Base-by-base conservation (phyloP, 129 eudicot species). In the Sambucus nigra region DNA sequence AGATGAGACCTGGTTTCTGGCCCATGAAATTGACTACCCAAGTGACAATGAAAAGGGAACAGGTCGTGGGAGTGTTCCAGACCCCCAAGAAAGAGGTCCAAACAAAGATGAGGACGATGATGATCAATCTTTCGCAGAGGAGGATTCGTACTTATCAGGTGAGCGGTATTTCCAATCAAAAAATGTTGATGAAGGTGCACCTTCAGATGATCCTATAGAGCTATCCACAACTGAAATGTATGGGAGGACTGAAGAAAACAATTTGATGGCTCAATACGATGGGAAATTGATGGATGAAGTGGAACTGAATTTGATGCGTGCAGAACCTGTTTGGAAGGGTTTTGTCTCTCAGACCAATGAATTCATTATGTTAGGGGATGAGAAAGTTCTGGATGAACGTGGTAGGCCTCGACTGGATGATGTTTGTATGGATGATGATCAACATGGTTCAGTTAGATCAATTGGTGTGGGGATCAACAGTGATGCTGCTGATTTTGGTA, bases 11-110 rank as follows among this genome's bases (percentile, higher is more conserved):
- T 89, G 97, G 97, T 89, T 89, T 76, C 68, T 89, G 54, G 97
- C 97, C 32, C 97, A 89, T 71, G 97, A 89, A 78, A 84, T 89
- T 42, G 97, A 89, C 53, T 89, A 89, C 61, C 97, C 95, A 68
- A 89, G 97, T 25, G 97, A 89, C 73, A 89, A 81, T 45, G 97
- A 84, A 57, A 89, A 89, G 64, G 87, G 76, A 51, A 76, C 81
- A 10, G 87, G 76, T 5, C 81, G 76, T 51, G 88, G 80, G 66
- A 84, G 78, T 25, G 80, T 63, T 50, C 94, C 87, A 54, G 87
- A 88, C 62, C 75, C 69, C 13, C 94, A 80, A 70, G 94, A 78
- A 70, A 73, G 65, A 59, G 70, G 54, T 51, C 63, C 76, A 57
- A 71, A 51, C 76, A 84, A 81, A 78, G 74, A 60, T 10, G 95